Percentiles rank a stretch among this genome's conserved stretches.
Conservation (phyloP, 2,329 filamentous ascomycete genomes). For the Fusarium multiceps region DNA sequence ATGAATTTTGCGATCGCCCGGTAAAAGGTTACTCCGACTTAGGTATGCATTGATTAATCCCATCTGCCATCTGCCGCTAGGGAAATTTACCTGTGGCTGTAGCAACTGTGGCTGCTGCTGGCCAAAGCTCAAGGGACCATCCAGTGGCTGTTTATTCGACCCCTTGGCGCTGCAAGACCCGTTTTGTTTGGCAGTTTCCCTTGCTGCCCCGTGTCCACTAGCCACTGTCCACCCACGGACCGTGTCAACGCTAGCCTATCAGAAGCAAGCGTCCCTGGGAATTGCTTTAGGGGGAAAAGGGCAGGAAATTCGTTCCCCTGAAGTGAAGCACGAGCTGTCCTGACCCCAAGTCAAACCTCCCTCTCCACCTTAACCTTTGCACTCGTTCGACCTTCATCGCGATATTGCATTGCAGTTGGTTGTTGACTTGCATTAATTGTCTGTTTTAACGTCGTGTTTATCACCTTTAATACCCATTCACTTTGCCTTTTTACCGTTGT, state of each 20-base stretch:
- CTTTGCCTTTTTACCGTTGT: constrained; percentile 18
- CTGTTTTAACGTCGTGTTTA: constrained; percentile 34
- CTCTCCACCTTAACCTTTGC: constrained; percentile 44
- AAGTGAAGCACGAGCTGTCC: constrained; percentile 48
- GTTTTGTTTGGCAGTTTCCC: constrained; percentile 42
- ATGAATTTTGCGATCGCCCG: constrained; percentile 47
- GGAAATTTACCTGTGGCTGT: constrained; percentile 31
- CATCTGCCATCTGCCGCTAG: constrained; percentile 20
- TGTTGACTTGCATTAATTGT: constrained; percentile 34
- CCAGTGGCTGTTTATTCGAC: constrained; percentile 29
- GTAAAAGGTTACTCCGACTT: constrained; percentile 51
- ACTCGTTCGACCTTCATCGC: constrained; percentile 46
- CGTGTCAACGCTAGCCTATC: constrained; percentile 47
- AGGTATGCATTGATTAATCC: background rate
- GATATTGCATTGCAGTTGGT: constrained; percentile 42
- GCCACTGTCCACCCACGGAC: constrained; percentile 44
- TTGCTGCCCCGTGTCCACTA: constrained; percentile 47
- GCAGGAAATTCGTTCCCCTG: constrained; percentile 54
- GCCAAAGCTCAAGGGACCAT: constrained; percentile 39
- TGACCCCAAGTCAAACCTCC: constrained; percentile 36
- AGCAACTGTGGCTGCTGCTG: constrained; percentile 33
- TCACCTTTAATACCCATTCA: constrained; percentile 14
- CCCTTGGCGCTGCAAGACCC: constrained; percentile 32
- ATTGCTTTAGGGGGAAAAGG: constrained; percentile 45
- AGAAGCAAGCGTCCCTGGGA: constrained; percentile 43